A percentile compares a stretch with the other conserved stretches of the same genome.
These are phyloP conservation scores for Lactarius indigo DNA, from an alignment of 768 basidiomycete species.

Conservation along the genomic window DNA sequence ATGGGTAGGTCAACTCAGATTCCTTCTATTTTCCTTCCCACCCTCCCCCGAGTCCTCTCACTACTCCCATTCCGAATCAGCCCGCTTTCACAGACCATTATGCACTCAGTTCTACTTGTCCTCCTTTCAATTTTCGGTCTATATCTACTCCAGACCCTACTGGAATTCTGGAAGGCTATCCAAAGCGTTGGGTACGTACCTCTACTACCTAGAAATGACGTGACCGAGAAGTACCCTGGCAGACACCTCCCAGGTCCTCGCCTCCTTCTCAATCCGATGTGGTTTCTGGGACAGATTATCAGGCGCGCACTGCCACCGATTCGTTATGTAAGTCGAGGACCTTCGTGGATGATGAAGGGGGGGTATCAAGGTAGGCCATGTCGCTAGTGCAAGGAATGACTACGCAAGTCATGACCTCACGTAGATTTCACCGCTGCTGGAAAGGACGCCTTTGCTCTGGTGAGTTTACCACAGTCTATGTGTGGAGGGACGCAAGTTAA, in stretches of 20 bases:
- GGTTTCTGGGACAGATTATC: background rate
- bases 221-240: background rate
- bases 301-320: background rate
- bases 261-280: background rate
- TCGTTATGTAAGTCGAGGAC: background rate
- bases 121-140: background rate
- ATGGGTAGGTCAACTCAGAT: too few relatives aligned
- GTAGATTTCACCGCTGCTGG: constrained; percentile 17
- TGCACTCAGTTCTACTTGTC: background rate
- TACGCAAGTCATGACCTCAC: background rate
- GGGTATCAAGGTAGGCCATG: constrained; percentile 5
- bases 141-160: background rate
- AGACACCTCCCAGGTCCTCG: background rate
- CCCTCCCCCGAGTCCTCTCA: too few relatives aligned
- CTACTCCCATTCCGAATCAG: background rate
- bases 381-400: too few relatives aligned
- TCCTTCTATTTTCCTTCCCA: too few relatives aligned
- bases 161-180: background rate
- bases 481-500: background rate
- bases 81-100: background rate
- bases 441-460: constrained; percentile 7
- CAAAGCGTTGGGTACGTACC: background rate
- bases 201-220: background rate
- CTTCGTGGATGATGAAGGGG: background rate
- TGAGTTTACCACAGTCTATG: background rate